A percentile compares a stretch with the other conserved stretches of the same genome.
phyloP scores from a whole-genome alignment of 2,329 filamentous ascomycete genomes.

The Cytospora schulzeri region DNA sequence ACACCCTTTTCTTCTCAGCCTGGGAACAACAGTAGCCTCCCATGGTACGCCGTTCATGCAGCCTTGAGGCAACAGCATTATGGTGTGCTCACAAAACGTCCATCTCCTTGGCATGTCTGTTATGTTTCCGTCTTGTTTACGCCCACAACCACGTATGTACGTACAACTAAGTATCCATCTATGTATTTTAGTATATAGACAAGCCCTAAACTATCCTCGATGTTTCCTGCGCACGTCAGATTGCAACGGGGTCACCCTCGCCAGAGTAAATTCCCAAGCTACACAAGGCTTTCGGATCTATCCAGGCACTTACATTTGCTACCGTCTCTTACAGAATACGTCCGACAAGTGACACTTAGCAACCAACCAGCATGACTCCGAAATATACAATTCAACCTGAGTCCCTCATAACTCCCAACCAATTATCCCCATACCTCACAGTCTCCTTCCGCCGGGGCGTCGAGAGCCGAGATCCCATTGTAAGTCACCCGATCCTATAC shows the following conservation, averaged over 20 bases:
- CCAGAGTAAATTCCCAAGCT: no score
- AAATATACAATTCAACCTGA: constrained; percentile 22
- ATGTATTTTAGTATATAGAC: no score
- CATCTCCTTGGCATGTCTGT: not conserved
- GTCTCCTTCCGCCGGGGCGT: constrained; percentile 25
- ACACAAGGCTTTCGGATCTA: no score
- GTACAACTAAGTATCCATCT: no score
- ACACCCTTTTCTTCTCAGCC: not conserved
- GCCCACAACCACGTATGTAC: not conserved
- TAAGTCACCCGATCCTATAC: not conserved
- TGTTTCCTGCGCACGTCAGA: no score
- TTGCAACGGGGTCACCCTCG: no score
- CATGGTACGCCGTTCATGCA: not conserved
- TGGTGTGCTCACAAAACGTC: not conserved
- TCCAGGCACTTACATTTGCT: no score
- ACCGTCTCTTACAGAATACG: not conserved
- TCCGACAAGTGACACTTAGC: not conserved
- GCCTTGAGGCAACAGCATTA: not conserved
- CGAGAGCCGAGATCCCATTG: constrained; percentile 25
- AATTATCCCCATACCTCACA: constrained; percentile 20
- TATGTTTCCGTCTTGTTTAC: not conserved
- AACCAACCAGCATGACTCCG: constrained; percentile 8
- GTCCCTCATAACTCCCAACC: constrained; percentile 22
- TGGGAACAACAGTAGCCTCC: not conserved
- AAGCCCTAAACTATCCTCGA: no score